Base-by-base conservation (phyloP, 352 stramenopile species). In the Halophytophthora batemanensis region DNA sequence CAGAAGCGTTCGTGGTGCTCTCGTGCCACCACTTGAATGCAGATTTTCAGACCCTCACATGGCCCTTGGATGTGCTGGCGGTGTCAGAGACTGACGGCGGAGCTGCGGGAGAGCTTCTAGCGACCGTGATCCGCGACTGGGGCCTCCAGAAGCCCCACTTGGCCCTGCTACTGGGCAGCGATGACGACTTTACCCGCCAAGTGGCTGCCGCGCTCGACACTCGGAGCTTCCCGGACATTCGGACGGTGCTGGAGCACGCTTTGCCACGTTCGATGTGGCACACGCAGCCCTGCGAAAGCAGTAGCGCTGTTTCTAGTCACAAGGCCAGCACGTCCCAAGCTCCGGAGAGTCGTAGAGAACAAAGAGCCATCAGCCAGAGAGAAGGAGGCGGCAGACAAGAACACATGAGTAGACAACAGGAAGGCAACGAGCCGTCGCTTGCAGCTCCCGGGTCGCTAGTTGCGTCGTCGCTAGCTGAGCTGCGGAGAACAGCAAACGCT, bases 61-160 rank as follows among this genome's bases (percentile, higher is more conserved):
- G 39, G 18, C 54, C 63, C 36, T 46, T 81, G 4, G 71, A 74
- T 7, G 65, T 71, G 11, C 12, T 73, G 8, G 48, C 51, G 2
- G 23, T 69, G 17, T 28, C 45, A 0, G 50, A 63, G 7, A 34
- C 13, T 13, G 21, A 6, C 5, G 18, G 15, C 17, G 14, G 25
- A 6, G 21, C 13, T n/a, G 39, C 25, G 2, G 10, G 38, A 5
- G 33, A 47, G 0, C 43, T 63, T 8, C 12, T 75, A 6, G 17
- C 45, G 6, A 4, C 25, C 1, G 40, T 39, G 14, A 17, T 70
- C 19, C 56, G 56, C 6, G 67, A 73, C 11, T 57, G 38, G 14
- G 64, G 70, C 3, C 48, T 77, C 13, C 43, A 56, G 25, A 31
- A 8, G 8, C 25, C 25, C 7, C 53, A 57, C 7, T 28, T 58